phyloP scores from a whole-genome alignment of 148 eudicot genomes.

The Fagopyrum homotropicum region DNA sequence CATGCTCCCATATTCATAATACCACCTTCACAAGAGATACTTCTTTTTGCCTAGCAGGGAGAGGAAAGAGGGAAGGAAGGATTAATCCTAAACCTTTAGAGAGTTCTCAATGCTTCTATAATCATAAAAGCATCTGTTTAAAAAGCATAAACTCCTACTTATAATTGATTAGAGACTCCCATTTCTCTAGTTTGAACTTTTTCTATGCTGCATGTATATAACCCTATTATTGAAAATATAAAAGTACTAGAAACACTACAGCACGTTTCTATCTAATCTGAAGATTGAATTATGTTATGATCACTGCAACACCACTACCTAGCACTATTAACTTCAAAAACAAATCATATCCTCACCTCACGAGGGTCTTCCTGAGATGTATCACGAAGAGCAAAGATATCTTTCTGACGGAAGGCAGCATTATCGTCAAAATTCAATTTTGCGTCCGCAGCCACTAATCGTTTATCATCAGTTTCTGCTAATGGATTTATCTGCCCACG shows the following conservation, averaged over 20 bases:
- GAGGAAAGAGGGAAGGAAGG: too few species aligned
- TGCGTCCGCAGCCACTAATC: conserved; percentile 96
- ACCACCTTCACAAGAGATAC: not conserved
- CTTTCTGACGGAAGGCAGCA: conserved; percentile 92
- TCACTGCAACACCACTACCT: not conserved
- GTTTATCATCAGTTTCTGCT: conserved; percentile 82
- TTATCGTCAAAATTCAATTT: conserved; percentile 96
- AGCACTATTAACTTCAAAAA: not conserved
- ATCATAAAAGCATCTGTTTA: not conserved
- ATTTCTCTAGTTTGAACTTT: not conserved
- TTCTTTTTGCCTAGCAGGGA: not conserved
- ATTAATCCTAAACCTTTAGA: not conserved
- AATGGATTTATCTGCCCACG: conserved; percentile 74
- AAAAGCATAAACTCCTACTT: not conserved
- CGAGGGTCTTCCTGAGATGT: conserved; percentile 98
- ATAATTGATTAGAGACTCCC: not conserved
- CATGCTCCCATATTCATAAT: not conserved
- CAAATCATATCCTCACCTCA: conserved; percentile 46
- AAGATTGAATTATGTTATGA: not conserved
- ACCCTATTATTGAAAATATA: not conserved
- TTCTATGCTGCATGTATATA: not conserved
- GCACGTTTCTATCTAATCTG: not conserved
- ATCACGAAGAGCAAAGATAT: conserved; percentile 89
- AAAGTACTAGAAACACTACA: not conserved
- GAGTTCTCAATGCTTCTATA: not conserved